These are phyloP conservation scores for Anthostomella pinea DNA, from an alignment of 2,329 filamentous ascomycete species.

Conservation along the genomic window DNA sequence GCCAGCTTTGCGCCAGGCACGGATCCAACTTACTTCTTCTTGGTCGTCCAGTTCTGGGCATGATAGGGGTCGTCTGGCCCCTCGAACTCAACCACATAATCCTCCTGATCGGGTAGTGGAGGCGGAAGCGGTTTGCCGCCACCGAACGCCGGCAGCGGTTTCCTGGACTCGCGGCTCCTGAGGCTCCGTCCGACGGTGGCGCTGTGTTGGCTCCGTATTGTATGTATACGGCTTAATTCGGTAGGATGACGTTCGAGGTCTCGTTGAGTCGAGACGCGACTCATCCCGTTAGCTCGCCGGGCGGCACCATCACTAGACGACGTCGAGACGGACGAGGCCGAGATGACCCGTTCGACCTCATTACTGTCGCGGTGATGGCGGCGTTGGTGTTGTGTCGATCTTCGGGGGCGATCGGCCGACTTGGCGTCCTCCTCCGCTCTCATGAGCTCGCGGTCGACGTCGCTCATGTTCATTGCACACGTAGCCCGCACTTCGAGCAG, in stretches of 20 bases:
- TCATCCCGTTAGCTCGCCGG: slow-evolving; percentile 48
- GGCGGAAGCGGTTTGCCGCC: slow-evolving; percentile 74
- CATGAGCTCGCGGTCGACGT: slow-evolving; percentile 52
- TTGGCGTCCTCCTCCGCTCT: slow-evolving; percentile 44
- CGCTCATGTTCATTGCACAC: slow-evolving; percentile 38
- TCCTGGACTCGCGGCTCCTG: slow-evolving; percentile 49
- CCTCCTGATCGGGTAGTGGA: slow-evolving; percentile 64
- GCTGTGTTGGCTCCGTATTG: slow-evolving; percentile 66
- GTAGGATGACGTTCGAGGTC: slow-evolving; percentile 70
- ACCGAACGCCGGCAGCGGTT: slow-evolving; percentile 66
- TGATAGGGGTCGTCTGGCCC: slow-evolving; percentile 80
- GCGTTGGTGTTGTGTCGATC: slow-evolving; percentile 32
- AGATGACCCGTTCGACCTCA: slow-evolving; percentile 60
- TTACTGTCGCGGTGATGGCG: slow-evolving; percentile 39
- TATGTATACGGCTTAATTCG: slow-evolving; percentile 68
- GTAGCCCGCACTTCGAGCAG: too few relatives aligned
- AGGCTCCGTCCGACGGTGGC: slow-evolving; percentile 63
- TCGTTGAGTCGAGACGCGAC: slow-evolving; percentile 59
- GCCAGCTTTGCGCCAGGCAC: too few relatives aligned
- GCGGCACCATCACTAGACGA: slow-evolving; percentile 39
- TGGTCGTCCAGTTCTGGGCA: slow-evolving; percentile 80
- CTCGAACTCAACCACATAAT: slow-evolving; percentile 83
- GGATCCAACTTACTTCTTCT: slow-evolving; percentile 68
- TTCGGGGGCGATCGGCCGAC: slow-evolving; percentile 42
- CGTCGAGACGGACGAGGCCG: slow-evolving; percentile 50